phyloP scores from a whole-genome alignment of 2,329 filamentous ascomycete species.

The Calonectria montana region DNA sequence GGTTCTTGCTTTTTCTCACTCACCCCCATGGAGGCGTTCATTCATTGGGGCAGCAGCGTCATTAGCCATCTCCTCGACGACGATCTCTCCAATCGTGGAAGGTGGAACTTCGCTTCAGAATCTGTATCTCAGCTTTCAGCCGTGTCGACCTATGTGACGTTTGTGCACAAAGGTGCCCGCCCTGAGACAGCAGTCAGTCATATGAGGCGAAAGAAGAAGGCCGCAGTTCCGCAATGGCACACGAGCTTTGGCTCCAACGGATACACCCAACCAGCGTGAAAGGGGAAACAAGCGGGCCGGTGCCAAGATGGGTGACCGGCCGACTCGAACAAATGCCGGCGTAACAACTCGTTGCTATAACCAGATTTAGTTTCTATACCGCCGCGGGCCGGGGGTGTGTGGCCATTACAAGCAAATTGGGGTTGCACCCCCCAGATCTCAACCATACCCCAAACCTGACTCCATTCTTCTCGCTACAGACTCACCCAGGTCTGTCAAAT shows the following conservation, averaged over 20 bases:
- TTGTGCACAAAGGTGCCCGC: constrained; percentile 10
- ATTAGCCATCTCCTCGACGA: constrained; percentile 9
- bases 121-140: constrained; percentile 12
- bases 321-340: constrained; percentile 19
- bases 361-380: constrained; percentile 20
- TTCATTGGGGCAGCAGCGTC: constrained; percentile 7
- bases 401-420: neutral
- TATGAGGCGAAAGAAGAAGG: neutral
- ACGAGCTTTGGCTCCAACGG: neutral
- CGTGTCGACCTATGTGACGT: neutral
- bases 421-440: constrained; percentile 12
- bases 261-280: neutral
- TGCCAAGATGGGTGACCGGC: constrained; percentile 7
- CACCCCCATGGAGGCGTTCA: constrained; percentile 12
- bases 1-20: constrained; percentile 15
- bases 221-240: neutral
- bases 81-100: constrained; percentile 21
- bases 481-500: neutral
- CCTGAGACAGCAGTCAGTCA: constrained; percentile 17
- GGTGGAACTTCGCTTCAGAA: constrained; percentile 11
- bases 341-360: constrained; percentile 7
- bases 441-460: constrained; percentile 7
- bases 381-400: constrained; percentile 14
- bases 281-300: constrained; percentile 5
- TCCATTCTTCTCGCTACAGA: neutral